A percentile compares a stretch with the other conserved stretches of the same genome.
Conservation (phyloP, 192 early-diverging fungal genomes). For the Coemansia asiatica region DNA sequence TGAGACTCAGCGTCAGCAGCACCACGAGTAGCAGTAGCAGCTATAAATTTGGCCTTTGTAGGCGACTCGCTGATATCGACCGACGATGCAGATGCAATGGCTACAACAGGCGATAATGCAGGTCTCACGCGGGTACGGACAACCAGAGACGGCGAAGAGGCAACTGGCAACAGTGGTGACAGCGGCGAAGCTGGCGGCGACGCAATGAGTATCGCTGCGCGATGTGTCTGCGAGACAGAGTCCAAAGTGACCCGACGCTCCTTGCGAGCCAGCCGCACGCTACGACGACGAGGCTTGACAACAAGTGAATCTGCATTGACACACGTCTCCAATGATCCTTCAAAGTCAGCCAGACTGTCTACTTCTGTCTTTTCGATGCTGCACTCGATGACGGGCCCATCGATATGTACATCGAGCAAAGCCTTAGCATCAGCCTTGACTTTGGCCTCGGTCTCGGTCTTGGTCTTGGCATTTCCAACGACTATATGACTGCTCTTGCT, state of each 20-base stretch:
- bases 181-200: not conserved
- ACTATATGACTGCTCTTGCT: not conserved
- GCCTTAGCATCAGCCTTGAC: too few relatives aligned
- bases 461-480: too few relatives aligned
- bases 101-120: not conserved
- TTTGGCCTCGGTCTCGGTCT: too few relatives aligned
- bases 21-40: too few relatives aligned
- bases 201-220: not conserved
- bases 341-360: too few relatives aligned
- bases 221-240: not conserved
- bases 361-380: too few relatives aligned
- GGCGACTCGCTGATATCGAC: not conserved
- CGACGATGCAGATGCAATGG: not conserved
- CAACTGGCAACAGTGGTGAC: not conserved
- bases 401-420: too few relatives aligned
- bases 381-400: too few relatives aligned
- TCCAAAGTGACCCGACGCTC: slow-evolving; percentile 10
- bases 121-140: slow-evolving; percentile 10
- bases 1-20: not conserved
- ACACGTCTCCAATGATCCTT: too few relatives aligned
- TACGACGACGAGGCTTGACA: slow-evolving; percentile 19
- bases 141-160: slow-evolving; percentile 17
- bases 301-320: not conserved
- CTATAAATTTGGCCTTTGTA: not conserved
- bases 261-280: slow-evolving; percentile 17